Percentiles rank a stretch among this genome's conserved stretches.
Conservation (phyloP, 2,329 filamentous ascomycete species). For the Botrytis aclada region DNA sequence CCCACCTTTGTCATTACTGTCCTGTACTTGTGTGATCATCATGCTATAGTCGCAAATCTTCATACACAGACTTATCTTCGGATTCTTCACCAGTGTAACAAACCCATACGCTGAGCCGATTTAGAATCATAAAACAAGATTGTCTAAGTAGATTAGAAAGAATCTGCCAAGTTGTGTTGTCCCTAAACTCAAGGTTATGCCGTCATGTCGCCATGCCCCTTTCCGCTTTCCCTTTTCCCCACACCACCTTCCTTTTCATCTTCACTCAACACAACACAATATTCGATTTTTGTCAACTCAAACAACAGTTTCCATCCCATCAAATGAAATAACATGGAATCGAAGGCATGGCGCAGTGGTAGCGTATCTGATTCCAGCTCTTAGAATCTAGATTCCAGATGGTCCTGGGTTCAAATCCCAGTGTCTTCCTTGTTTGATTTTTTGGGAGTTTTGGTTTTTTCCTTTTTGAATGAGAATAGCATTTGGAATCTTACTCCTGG, state of each 20-base stretch:
- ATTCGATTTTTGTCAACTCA: neutral
- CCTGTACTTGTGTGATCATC: neutral
- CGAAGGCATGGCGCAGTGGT: slow-evolving; percentile 10
- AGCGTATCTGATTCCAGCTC: neutral
- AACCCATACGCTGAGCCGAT: neutral
- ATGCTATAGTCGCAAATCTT: neutral
- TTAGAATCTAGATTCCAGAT: slow-evolving; percentile 28
- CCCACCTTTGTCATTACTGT: neutral
- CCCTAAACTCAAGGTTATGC: neutral
- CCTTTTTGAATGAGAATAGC: neutral
- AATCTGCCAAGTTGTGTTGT: neutral
- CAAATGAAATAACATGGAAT: neutral
- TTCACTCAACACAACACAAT: neutral
- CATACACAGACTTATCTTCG: neutral
- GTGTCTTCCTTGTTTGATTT: neutral
- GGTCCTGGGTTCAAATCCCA: slow-evolving; percentile 23
- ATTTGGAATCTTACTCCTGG: neutral
- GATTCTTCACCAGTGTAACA: neutral
- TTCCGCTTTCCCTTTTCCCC: neutral
- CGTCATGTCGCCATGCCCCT: neutral
- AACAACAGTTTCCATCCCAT: neutral
- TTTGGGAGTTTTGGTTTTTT: neutral
- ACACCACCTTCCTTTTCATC: neutral
- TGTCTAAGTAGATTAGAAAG: neutral
- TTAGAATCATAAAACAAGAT: neutral